These are phyloP conservation scores for Termitomyces sp. DNA, from an alignment of 768 basidiomycete species.

Conservation along the genomic window DNA sequence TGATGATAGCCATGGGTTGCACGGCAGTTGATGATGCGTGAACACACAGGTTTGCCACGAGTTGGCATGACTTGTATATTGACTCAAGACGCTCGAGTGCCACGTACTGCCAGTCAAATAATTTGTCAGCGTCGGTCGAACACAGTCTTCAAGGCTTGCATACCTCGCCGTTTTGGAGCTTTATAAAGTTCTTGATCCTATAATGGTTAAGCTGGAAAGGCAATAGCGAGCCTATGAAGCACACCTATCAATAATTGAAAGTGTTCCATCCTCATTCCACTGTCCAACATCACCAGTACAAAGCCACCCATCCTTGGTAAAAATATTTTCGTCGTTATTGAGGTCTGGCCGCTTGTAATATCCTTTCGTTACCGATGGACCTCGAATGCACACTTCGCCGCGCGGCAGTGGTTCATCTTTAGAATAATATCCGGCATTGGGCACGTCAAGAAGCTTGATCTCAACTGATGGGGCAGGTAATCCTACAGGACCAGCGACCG, in stretches of 20 bases:
- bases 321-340: conserved; percentile 77
- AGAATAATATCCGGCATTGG: conserved; percentile 81
- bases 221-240: neutral
- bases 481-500: conserved; percentile 88
- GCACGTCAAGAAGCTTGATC: conserved; percentile 80
- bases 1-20: conserved; percentile 81
- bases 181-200: conserved; percentile 22
- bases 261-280: conserved; percentile 91
- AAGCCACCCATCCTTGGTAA: conserved; percentile 90
- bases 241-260: conserved; percentile 85
- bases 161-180: conserved; percentile 21
- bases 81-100: conserved; percentile 88
- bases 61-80: conserved; percentile 78
- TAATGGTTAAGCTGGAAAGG: conserved; percentile 20
- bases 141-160: too few species aligned
- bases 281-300: conserved; percentile 93
- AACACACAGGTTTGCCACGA: conserved; percentile 82
- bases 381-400: conserved; percentile 90
- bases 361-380: conserved; percentile 79
- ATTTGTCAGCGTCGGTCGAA: neutral
- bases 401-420: conserved; percentile 67
- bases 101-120: conserved; percentile 75
- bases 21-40: conserved; percentile 72
- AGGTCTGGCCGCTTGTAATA: conserved; percentile 94
- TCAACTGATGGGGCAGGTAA: conserved; percentile 90